Base-by-base conservation (phyloP, 2,329 filamentous ascomycete species). In the Amauroascus verrucosus region DNA sequence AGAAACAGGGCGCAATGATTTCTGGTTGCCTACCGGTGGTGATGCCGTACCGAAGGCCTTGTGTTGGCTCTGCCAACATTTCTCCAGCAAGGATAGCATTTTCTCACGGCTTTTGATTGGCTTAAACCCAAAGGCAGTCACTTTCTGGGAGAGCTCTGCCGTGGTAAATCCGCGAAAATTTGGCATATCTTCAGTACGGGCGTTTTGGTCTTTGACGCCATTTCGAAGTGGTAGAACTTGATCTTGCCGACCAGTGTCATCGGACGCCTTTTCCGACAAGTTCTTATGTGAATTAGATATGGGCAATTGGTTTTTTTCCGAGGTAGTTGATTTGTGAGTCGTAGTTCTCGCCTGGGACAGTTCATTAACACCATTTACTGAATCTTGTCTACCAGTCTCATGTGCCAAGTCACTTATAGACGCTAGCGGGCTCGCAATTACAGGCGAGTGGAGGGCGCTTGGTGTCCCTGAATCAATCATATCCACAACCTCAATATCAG, bases 81-180 rank as follows among this genome's bases (percentile, higher is more conserved):
- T 78, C 49, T 85, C 73, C 11, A 90, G 70, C 9, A 88, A 67
- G 1, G 79, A 73, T 56, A 90, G 82, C 83, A 87, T 88, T 7
- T 80, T 80, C 47, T 77, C 74, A 16, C 86, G 77, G 53, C 74
- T 80, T 63, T 83, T 86, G 28, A 89, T 72, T 1, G 82, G 72
- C 63, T 89, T 90, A 68, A 90, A 89, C 0, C 84, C 84, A 61
- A 82, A 88, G 0, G 74, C 72, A 4, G 76, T 70, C 43, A 90
- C 70, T 61, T 84, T 77, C 53, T 75, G 79, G 2, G 80, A 71
- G 14, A 90, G 70, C 54, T 85, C 79, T 7, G 74, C 68, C 56
- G 84, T 82, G 2, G 82, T 82, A 55, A 79, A 82, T 0, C 77
- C 67, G 38, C 78, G 75, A 56, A 78, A 89, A 9, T 79, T 76